These are phyloP conservation scores for Didymella pomorum DNA, from an alignment of 2,329 filamentous ascomycete genomes.

Conservation along the genomic window DNA sequence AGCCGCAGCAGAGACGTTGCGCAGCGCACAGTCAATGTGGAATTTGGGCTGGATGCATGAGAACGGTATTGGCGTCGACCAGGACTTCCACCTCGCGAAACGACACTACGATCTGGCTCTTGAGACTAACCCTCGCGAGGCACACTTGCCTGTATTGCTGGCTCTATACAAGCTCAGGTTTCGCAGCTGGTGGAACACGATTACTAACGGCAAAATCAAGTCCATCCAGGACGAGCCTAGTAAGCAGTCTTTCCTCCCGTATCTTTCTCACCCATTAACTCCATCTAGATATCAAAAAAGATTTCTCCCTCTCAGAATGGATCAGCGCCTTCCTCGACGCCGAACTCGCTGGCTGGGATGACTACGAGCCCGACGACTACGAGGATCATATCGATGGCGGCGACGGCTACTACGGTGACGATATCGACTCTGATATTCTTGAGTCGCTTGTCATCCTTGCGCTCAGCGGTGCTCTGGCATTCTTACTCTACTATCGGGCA, in stretches of 20 bases:
- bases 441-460: slow-evolving; percentile 86
- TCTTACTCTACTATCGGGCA: slow-evolving; percentile 81
- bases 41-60: slow-evolving; percentile 99
- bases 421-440: slow-evolving; percentile 78
- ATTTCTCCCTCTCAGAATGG: slow-evolving; percentile 86
- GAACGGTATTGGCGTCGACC: slow-evolving; percentile 88
- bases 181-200: slow-evolving; percentile 91
- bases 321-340: slow-evolving; percentile 80
- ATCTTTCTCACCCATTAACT: slow-evolving; percentile 7
- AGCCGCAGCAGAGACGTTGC: slow-evolving; percentile 87
- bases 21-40: slow-evolving; percentile 94
- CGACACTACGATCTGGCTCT: slow-evolving; percentile 93
- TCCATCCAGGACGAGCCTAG: slow-evolving; percentile 89
- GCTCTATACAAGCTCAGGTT: slow-evolving; percentile 84
- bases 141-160: slow-evolving; percentile 90
- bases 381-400: slow-evolving; percentile 44
- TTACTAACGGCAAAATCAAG: slow-evolving; percentile 90
- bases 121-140: slow-evolving; percentile 83
- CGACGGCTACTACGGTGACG: slow-evolving; percentile 67
- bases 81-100: slow-evolving; percentile 97
- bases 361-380: slow-evolving; percentile 58
- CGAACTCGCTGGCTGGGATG: slow-evolving; percentile 65
- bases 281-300: slow-evolving; percentile 69
- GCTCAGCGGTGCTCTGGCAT: slow-evolving; percentile 75
- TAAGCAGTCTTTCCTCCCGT: slow-evolving; percentile 56